Evolutionary conservation across 148 eudicot genomes (phyloP), one percentile per base, ranked within the genome.

Genomic region (Camellia granthamiana): DNA sequence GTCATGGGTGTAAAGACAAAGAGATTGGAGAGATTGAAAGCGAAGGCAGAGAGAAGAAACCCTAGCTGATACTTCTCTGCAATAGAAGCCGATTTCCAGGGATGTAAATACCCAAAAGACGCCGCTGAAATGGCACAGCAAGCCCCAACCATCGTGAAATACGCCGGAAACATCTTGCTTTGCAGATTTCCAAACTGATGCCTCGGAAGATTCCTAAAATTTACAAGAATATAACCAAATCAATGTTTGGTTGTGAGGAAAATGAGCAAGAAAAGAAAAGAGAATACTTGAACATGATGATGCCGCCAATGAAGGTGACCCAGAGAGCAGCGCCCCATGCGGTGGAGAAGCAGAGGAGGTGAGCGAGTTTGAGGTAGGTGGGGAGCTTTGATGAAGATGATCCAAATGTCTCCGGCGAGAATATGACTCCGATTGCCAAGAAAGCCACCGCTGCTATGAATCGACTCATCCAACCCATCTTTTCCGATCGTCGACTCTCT

Each of bases 151-250:
- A 96, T 65, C 10, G 92, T 80, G 54, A 96, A 96, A 82, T 96
- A 96, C 43, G 97, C 99, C 38, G 99, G 98, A 75, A 96, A 96
- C 98, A 96, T 96, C 91, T 96, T 96, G 85, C 98, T 93, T 77
- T 96, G 98, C 84, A 96, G 84, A 84, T 96, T 96, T 79, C 99
- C 99, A 85, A 96, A 96, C 75, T 90, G 96, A 84, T 96, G 99
- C 83, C 98, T 92, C 8, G 99, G 98, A 87, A 96, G 85, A 81
- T 96, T 88, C 91, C 99, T 95, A n/a, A 4, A 74, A 72, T 70
- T 30, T 19, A 66, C 4, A 21, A 7, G 77, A 62, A 75, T 59
- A 58, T 15, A 77, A 6, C 38, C 38, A 42, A 10, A 23, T 44
- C 19, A 6, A 14, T 11, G 8, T 56, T 44, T 44, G 4, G 19